Base-by-base conservation (phyloP, 768 basidiomycete species). In the Sarcomyxa edulis region DNA sequence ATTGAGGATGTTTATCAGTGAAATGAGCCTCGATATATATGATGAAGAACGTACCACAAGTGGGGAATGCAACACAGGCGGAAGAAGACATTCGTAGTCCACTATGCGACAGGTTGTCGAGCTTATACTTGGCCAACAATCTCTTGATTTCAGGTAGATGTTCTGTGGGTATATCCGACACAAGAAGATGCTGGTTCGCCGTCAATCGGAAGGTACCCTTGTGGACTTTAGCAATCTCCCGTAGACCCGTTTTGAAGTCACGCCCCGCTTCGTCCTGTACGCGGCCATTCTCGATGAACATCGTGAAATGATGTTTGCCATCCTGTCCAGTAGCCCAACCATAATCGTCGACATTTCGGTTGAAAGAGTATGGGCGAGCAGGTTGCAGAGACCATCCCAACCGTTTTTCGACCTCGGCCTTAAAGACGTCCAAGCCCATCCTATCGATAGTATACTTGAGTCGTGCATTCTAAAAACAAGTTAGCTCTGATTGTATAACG, bases 361-460 rank as follows among this genome's bases (percentile, higher is more conserved):
- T 81, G 58, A 99, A 97, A 21, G 71, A 62, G 69, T 72, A 97
- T 5, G 81, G 70, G 9, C 85, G 81, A 3, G 81, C 78, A 11
- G 91, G 83, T 30, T 64, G 69, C 9, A 99, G 72, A 30, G 68
- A 49, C 56, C 83, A 93, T 11, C 91, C 94, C 11, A 95, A 78
- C 12, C 81, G 83, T 45, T 80, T 75, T 70, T 98, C 95, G 18
- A 97, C 92, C 50, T 92, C 91, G 23, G 72, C 76, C 56, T 84
- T 89, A 76, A 95, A 99, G 36, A 59, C 69, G 32, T 84, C 81
- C 14, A 96, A 69, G 15, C 93, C 92, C 82, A 97, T 87, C 31
- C 91, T 83, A 62, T 99, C 96, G 51, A 99, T 76, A 12, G 96
- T 99, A 64, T 98, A 98, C 65, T 97, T 97, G 42, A 97, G 70